phyloP scores from a whole-genome alignment of 208 protist species.

The Histomonas meleagridis region DNA sequence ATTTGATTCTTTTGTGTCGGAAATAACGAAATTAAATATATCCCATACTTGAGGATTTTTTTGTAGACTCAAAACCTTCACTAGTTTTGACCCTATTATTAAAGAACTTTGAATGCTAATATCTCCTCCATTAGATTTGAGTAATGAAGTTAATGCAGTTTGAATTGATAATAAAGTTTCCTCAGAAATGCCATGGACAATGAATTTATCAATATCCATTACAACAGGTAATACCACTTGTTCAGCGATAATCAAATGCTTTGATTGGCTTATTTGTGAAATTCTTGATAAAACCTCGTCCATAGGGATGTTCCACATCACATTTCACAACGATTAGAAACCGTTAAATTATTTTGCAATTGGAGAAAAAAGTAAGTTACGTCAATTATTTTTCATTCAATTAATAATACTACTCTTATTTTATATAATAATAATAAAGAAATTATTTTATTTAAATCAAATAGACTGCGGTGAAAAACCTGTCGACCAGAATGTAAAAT shows the following conservation, averaged over 20 bases:
- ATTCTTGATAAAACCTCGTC: neutral
- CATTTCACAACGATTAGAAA: no score
- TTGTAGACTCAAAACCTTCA: neutral
- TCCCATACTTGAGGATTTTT: conserved; percentile 7
- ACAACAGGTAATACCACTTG: neutral
- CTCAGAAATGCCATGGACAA: neutral
- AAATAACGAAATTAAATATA: neutral
- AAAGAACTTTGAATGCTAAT: neutral
- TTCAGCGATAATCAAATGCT: neutral
- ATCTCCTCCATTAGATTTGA: neutral
- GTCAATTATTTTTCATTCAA: no score
- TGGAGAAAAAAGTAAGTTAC: no score
- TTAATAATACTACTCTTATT: no score
- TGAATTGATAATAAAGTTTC: neutral
- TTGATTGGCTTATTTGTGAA: neutral
- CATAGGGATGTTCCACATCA: no score
- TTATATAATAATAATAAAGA: no score
- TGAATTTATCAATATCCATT: neutral
- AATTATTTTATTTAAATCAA: no score
- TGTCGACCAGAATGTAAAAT: no score
- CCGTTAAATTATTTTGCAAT: no score
- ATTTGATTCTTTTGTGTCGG: neutral
- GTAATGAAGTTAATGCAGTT: neutral
- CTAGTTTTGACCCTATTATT: neutral
- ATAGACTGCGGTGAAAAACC: no score